These are phyloP conservation scores for Cyphellophora attinorum DNA, from an alignment of 2,329 filamentous ascomycete genomes.

Conservation along the genomic window DNA sequence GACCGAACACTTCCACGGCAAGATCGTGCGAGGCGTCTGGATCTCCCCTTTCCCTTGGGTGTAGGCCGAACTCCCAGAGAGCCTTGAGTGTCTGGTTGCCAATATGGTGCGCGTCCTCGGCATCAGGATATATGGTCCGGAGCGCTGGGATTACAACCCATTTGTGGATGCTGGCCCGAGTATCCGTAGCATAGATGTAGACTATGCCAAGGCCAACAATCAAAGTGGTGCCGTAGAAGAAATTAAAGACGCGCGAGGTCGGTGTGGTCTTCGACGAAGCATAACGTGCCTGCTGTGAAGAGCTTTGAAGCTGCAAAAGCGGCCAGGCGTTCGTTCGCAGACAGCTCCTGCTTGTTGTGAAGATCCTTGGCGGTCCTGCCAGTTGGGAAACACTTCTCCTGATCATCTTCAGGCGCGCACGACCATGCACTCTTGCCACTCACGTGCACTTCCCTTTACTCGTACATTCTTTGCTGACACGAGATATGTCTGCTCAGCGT, in stretches of 20 bases:
- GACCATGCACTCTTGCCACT: too few relatives aligned
- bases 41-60: constrained; percentile 72
- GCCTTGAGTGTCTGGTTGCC: constrained; percentile 62
- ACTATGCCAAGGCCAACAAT: constrained; percentile 37
- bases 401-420: too few relatives aligned
- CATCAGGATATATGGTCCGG: constrained; percentile 32
- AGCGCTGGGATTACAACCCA: constrained; percentile 49
- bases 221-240: constrained; percentile 46
- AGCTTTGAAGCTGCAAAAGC: background rate
- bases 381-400: too few relatives aligned
- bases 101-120: constrained; percentile 81
- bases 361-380: too few relatives aligned
- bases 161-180: constrained; percentile 59
- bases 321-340: too few relatives aligned
- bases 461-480: too few relatives aligned
- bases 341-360: too few relatives aligned
- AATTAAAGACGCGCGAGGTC: constrained; percentile 36
- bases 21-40: constrained; percentile 45
- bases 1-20: constrained; percentile 63
- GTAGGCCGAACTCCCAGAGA: constrained; percentile 63
- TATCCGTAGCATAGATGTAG: constrained; percentile 67
- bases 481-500: too few relatives aligned
- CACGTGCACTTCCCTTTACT: too few relatives aligned
- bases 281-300: constrained; percentile 8
- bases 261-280: constrained; percentile 22